Base-by-base conservation (phyloP, 345 rosid genomes). In the Punica granatum region DNA sequence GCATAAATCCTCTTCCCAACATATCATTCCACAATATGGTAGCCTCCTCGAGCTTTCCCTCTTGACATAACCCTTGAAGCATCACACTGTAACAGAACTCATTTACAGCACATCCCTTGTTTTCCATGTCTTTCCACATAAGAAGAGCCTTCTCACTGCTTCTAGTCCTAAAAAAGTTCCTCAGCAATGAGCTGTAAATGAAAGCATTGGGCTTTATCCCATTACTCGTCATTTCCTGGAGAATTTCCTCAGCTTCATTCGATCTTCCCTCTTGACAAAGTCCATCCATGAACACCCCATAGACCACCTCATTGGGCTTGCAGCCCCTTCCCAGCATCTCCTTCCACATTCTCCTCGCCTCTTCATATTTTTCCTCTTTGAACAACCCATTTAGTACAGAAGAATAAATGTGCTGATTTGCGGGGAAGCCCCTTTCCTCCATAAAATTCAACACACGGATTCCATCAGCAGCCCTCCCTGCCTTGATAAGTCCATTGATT, bases 161-260 rank as follows among this genome's bases (percentile, higher is more conserved):
- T 66, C 90, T 88, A 0, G 64, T 60, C 78, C 72, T 84, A 67
- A 91, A 89, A 71, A 80, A 91, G 64, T 96, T 97, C 79, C 75
- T 89, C 86, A 94, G 85, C 76, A 94, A 66, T 54, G 96, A 91
- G 86, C 99, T 94, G 67, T 85, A 91, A 42, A 96, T 83, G 75
- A 82, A 86, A 36, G 80, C 95, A 85, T 91, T 94, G 0, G 98
- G 95, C 32, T 67, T 69, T 72, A 89, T 85, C 23, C 90, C 88
- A 37, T 74, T 83, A 51, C 59, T 76, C 21, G 64, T 73, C 96
- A 94, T 91, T 37, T 78, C 90, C 33, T 28, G 36, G 51, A 91
- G 70, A 75, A 88, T 67, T 56, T 78, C 72, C 77, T 71, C 56
- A 13, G 96, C 98, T 77, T 94, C 93, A 31, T 86, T 72, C 3